Percentiles rank a stretch among this genome's conserved stretches.
Conservation (phyloP, 1,139 yeast genomes). For the Meyerozyma smithsonii region DNA sequence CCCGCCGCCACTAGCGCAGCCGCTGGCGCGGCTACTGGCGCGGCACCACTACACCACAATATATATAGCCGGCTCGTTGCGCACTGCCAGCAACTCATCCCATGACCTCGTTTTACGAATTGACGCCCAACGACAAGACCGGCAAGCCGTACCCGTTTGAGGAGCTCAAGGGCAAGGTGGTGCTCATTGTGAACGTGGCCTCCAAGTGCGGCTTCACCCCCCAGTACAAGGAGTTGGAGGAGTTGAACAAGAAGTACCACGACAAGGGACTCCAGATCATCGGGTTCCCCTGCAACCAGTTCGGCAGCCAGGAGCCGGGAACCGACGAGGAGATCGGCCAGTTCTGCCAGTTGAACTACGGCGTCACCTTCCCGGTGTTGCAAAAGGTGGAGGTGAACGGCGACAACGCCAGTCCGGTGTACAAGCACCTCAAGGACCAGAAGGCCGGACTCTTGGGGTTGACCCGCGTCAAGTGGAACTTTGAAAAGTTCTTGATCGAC, state of each 20-base stretch:
- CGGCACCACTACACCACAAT: background rate
- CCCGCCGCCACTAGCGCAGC: too few species aligned
- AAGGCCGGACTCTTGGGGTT: conserved; percentile 42
- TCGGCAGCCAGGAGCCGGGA: conserved; percentile 26
- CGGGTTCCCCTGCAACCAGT: conserved; percentile 88
- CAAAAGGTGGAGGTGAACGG: conserved; percentile 91
- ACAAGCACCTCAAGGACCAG: conserved; percentile 61
- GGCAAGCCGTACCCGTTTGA: conserved; percentile 65
- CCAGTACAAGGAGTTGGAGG: conserved; percentile 75
- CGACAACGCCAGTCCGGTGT: conserved; percentile 71
- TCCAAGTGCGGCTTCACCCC: conserved; percentile 89
- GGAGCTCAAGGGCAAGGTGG: conserved; percentile 82
- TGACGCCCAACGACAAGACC: conserved; percentile 47
- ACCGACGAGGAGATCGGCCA: conserved; percentile 12
- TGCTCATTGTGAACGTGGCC: conserved; percentile 88
- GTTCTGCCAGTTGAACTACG: conserved; percentile 25
- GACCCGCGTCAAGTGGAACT: conserved; percentile 47
- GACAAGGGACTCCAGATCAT: conserved; percentile 72
- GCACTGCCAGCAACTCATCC: background rate
- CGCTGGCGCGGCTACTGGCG: too few species aligned
- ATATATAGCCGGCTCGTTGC: background rate
- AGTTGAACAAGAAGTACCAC: conserved; percentile 69
- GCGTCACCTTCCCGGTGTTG: conserved; percentile 83
- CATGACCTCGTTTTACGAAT: conserved; percentile 19
- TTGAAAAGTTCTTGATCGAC: conserved; percentile 45